Evolutionary conservation across 1,284 basidiomycete genomes (phyloP), one percentile per base, ranked within the genome.

Genomic region (Trametes versicolor): DNA sequence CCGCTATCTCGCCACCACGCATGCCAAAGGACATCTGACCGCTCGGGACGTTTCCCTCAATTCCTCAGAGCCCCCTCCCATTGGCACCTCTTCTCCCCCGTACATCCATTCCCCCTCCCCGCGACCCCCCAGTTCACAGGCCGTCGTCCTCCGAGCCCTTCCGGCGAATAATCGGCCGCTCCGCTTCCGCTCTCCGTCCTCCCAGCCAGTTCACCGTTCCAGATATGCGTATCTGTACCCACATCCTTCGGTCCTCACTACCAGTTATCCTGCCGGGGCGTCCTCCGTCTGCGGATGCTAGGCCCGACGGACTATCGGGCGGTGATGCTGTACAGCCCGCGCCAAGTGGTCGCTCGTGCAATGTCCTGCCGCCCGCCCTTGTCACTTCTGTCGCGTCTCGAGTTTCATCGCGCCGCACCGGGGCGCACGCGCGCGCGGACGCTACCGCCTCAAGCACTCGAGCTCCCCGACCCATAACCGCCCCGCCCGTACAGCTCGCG

Each of bases 21-120:
- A 45, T 21, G 27, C 53, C 54, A 15, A 19, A 49, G 65, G 56
- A 39, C 62, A 67, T 64, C 62, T 67, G 66, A 67, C 66, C 66
- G 53, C 51, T 23, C 58, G 54, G 58, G 56, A 58, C 59, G 51
- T 51, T 52, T 57, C 52, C 27, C 55, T 59, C 19, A 23, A 50
- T 60, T 55, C 59, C 64, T 53, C 63, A n/a, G 50, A 47, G 50
- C 51, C 43, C 19, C 45, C 45, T 37, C 56, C 21, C 43, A 21
- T 27, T 49, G 43, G 21, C 65, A 45, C 45, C 53, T 61, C 53
- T 34, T 36, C 61, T 58, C 49, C 41, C 47, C 39, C 54, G 50
- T 58, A 39, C 62, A 39, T 64, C 54, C 54, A 53, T 49, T 50
- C 27, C 37, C 58, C 58, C 60, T 53, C 21, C 54, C 47, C 55